These are phyloP conservation scores for Przewalskia tangutica DNA, from an alignment of 257 asterid genomes.

Conservation along the genomic window DNA sequence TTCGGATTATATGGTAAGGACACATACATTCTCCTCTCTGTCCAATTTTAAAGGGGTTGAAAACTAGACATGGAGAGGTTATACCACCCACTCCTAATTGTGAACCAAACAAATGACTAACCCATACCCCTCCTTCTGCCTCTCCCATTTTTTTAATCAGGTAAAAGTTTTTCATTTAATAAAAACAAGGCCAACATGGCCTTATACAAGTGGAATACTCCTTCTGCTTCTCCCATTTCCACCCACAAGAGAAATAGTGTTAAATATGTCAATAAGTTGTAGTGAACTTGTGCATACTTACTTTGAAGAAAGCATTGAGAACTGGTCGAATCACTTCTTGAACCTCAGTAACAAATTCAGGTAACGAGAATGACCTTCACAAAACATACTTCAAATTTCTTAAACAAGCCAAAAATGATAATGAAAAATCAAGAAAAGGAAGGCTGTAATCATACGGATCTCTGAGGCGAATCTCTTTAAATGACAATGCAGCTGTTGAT, in stretches of 20 bases:
- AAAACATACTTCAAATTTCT: conserved; percentile 6
- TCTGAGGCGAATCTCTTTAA: conserved; percentile 86
- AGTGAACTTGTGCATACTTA: conserved; percentile 24
- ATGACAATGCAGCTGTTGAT: conserved; percentile 83
- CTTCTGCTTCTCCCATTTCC: not conserved
- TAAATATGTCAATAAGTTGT: not conserved
- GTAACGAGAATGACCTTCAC: conserved; percentile 71
- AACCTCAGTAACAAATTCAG: conserved; percentile 93
- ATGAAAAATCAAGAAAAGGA: not conserved
- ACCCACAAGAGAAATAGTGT: not conserved
- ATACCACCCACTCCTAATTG: not conserved
- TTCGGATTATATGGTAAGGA: not conserved
- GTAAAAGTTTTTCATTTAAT: too few species aligned
- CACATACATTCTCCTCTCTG: not conserved
- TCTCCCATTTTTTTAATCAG: not conserved
- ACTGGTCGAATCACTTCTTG: conserved; percentile 91
- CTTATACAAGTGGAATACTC: not conserved
- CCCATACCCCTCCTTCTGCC: not conserved
- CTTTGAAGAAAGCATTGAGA: conserved; percentile 79
- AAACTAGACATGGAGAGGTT: not conserved
- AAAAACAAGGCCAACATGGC: too few species aligned
- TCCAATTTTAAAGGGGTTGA: not conserved
- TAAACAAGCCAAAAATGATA: not conserved
- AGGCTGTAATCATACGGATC: conserved; percentile 60
- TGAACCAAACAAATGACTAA: not conserved